These are phyloP conservation scores for Litchi chinensis DNA, from an alignment of 345 rosid species.

Conservation along the genomic window DNA sequence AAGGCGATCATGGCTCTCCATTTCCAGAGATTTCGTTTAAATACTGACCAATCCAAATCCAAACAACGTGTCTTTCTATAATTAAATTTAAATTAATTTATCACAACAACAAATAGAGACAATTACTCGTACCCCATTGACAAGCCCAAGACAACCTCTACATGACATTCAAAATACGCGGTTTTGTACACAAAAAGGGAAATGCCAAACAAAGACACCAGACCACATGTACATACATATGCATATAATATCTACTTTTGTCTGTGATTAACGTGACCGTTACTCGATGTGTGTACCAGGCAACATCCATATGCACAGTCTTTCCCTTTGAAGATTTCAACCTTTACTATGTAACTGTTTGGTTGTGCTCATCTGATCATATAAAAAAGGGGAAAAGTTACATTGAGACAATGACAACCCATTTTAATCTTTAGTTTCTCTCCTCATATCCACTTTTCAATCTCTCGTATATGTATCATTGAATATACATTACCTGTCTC, in stretches of 20 bases:
- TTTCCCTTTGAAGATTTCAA: constrained; percentile 47
- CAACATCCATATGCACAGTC: too few species aligned
- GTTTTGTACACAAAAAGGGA: constrained; percentile 29
- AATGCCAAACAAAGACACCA: background rate
- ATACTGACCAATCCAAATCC: background rate
- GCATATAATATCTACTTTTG: constrained; percentile 11
- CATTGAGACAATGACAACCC: constrained; percentile 24
- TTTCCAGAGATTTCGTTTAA: background rate
- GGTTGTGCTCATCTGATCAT: constrained; percentile 9
- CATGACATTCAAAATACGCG: constrained; percentile 54
- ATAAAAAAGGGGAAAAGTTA: background rate
- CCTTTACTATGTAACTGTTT: constrained; percentile 14
- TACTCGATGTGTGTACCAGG: constrained; percentile 9
- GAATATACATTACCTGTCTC: background rate
- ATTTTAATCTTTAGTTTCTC: constrained; percentile 31
- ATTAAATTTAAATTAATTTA: background rate
- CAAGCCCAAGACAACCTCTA: constrained; percentile 5
- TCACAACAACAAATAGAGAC: background rate
- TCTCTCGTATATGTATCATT: background rate
- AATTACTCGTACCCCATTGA: constrained; percentile 14
- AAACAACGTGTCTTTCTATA: background rate
- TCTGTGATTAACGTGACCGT: background rate
- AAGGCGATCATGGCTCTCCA: background rate
- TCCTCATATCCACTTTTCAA: constrained; percentile 10
- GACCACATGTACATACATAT: background rate